Evolutionary conservation across 306 rosid genomes (phyloP), one percentile per base, ranked within the genome.

Genomic region (Spatholobus suberectus): DNA sequence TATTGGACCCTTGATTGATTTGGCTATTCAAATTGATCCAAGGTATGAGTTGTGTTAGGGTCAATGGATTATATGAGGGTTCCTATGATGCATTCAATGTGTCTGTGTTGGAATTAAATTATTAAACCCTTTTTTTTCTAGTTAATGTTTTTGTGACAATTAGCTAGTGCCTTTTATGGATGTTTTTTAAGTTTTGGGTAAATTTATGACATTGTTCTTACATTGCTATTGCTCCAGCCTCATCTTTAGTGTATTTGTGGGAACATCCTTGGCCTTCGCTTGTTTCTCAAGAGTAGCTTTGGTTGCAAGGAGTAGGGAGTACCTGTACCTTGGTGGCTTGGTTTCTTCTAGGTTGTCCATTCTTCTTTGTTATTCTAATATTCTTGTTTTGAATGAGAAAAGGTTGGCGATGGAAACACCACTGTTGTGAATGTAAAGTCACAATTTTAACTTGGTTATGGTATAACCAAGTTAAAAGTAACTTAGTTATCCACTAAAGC

Each of bases 201-300:
- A 51, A 84, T 81, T 44, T 38, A 7, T 78, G 66, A 67, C 47
- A 21, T 24, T 6, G 0, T 58, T 76, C 14, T 85, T 67, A 47
- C 5, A 3, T 37, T 37, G 41, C 6, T 20, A 6, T 80, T 74
- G 44, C 43, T 52, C 8, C 92, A 96, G 99, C 86, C 81, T 96
- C 75, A 84, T 96, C 74, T 63, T 96, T 8, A 92, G 89, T 12
- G 94, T 97, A 17, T 96, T 94, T 75, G 98, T 91, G 84, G 99
- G 90, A 57, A 96, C 99, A 55, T 90, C 99, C 3, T 20, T 96
- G 91, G 98, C 96, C 44, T 96, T 96, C 7, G 97, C 85, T 18
- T 94, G 97, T 85, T 96, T 96, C 93, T 96, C 99, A 6, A 94
- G 78, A 57, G 99, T 98, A 82, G 96, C 99, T 79, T 86, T 94